phyloP scores from a whole-genome alignment of 495 filamentous ascomycete genomes.

The Tricharina praecox region DNA sequence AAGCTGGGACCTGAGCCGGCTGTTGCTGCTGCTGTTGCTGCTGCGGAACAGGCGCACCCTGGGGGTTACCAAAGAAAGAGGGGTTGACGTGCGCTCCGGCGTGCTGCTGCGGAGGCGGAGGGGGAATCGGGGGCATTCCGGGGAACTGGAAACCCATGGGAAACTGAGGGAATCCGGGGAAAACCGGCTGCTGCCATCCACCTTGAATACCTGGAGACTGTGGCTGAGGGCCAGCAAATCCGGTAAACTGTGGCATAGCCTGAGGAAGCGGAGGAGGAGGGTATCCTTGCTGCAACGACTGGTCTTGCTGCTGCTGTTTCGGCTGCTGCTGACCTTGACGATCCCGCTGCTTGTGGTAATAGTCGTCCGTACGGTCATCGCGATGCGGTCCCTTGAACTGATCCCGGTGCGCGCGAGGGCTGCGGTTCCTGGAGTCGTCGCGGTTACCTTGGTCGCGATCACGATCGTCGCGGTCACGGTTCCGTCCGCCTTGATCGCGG shows the following conservation, averaged over 20 bases:
- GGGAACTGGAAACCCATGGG: conserved; percentile 23
- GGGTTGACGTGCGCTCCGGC: conserved; percentile 41
- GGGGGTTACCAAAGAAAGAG: conserved; percentile 36
- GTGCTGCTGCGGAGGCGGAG: conserved; percentile 14
- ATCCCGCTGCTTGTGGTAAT: neutral
- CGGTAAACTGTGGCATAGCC: neutral
- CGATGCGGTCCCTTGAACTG: neutral
- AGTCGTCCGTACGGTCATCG: neutral
- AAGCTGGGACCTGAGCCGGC: conserved; percentile 3
- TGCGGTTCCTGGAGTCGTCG: conserved; percentile 1
- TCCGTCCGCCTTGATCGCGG: neutral
- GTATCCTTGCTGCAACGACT: neutral
- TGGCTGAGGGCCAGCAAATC: neutral
- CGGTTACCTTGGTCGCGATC: neutral
- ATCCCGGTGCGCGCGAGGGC: neutral
- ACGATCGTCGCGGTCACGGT: neutral
- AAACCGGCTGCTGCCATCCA: conserved; percentile 5
- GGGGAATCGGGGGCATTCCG: conserved; percentile 7
- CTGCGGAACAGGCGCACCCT: conserved; percentile 11
- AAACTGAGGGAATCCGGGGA: conserved; percentile 26
- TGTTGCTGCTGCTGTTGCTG: conserved; percentile 33
- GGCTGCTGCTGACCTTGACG: neutral
- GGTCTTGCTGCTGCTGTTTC: conserved; percentile 1
- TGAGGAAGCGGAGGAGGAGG: neutral
- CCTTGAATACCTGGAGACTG: neutral